These are phyloP conservation scores for Pholiota microspora DNA, from an alignment of 768 basidiomycete genomes.

Conservation along the genomic window DNA sequence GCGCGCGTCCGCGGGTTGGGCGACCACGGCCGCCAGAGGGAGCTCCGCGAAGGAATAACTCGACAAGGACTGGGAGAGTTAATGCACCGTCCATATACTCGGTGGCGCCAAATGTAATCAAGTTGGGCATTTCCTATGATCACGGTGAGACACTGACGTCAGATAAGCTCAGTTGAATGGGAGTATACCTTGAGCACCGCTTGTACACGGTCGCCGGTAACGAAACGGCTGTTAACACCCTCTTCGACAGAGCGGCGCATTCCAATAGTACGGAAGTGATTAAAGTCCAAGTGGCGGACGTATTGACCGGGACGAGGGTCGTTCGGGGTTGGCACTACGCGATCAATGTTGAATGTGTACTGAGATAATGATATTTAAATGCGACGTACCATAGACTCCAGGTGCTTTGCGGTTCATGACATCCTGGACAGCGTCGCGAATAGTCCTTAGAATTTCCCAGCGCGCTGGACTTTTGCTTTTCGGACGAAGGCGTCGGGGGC, in stretches of 20 bases:
- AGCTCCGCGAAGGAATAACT: constrained; percentile 84
- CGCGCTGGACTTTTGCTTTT: constrained; percentile 82
- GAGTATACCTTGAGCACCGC: constrained; percentile 68
- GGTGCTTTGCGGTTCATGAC: constrained; percentile 61
- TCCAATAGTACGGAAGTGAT: constrained; percentile 95
- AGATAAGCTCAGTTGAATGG: constrained; percentile 7
- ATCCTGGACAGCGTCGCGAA: constrained; percentile 75
- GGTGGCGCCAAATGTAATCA: constrained; percentile 89
- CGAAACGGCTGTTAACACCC: constrained; percentile 85
- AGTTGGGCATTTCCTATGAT: constrained; percentile 81
- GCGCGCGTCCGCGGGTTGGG: constrained; percentile 58
- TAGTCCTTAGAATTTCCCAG: constrained; percentile 79
- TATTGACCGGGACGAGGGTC: constrained; percentile 78
- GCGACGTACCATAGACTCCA: constrained; percentile 66
- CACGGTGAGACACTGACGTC: constrained; percentile 10
- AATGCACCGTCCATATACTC: constrained; percentile 98
- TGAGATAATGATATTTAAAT: constrained; percentile 1
- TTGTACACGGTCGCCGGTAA: constrained; percentile 84
- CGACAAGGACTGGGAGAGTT: constrained; percentile 79
- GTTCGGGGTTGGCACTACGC: constrained; percentile 60
- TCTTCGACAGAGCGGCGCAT: constrained; percentile 93
- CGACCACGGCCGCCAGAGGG: constrained; percentile 69
- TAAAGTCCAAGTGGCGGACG: constrained; percentile 88
- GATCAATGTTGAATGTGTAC: constrained; percentile 7
- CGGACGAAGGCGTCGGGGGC: constrained; percentile 68